Conservation (phyloP, 139 green algal species). For the Micractinium conductrix region DNA sequence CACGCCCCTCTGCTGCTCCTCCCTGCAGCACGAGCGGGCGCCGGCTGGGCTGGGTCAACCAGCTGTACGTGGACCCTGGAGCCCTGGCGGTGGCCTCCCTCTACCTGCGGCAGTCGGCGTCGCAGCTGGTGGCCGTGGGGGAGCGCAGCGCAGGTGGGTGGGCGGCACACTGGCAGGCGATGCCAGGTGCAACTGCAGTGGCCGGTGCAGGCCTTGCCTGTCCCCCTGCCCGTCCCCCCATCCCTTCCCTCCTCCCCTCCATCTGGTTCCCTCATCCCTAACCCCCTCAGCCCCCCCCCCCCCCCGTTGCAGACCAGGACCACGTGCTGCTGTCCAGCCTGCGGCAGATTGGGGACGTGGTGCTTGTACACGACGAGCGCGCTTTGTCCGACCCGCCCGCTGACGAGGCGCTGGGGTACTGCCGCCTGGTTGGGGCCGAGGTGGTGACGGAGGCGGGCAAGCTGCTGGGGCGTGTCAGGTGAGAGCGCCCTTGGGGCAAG, state of each 20-base stretch:
- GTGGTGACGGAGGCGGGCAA: constrained; percentile 62
- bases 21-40: constrained; percentile 56
- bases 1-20: not conserved
- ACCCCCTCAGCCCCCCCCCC: no score
- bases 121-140: not conserved
- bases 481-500: no score
- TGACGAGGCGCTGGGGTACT: constrained; percentile 58
- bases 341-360: constrained; percentile 78
- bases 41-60: constrained; percentile 66
- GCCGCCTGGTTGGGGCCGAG: constrained; percentile 65
- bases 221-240: not conserved
- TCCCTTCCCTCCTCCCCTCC: not conserved
- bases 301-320: not conserved
- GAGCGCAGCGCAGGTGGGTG: not conserved
- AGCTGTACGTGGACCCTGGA: constrained; percentile 71
- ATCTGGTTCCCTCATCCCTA: no score
- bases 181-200: not conserved
- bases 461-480: constrained; percentile 68
- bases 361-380: constrained; percentile 79
- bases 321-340: constrained; percentile 68
- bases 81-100: constrained; percentile 62
- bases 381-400: constrained; percentile 56
- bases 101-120: constrained; percentile 65
- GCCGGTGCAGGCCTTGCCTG: no score
- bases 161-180: not conserved